These are phyloP conservation scores for Truncatella angustata DNA, from an alignment of 2,329 filamentous ascomycete species.

Conservation along the genomic window DNA sequence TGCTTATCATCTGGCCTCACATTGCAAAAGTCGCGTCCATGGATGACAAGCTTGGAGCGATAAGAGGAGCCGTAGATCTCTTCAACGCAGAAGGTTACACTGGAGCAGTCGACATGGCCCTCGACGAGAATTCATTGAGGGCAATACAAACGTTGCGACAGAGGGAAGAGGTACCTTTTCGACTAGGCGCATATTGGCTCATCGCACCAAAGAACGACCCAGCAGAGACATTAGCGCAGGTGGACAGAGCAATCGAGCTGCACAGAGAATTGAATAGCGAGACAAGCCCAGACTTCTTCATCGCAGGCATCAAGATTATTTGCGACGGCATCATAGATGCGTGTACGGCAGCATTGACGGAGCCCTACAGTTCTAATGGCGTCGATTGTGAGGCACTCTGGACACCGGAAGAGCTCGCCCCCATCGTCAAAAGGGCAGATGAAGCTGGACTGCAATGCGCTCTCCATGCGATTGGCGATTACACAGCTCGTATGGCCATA, in stretches of 20 bases:
- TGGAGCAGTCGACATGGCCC: constrained; percentile 56
- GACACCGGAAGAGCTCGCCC: constrained; percentile 48
- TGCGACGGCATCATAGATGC: constrained; percentile 65
- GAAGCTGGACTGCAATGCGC: constrained; percentile 57
- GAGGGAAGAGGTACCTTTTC: constrained; percentile 37
- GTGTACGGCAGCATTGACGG: constrained; percentile 59
- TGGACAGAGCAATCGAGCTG: constrained; percentile 49
- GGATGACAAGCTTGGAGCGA: constrained; percentile 44
- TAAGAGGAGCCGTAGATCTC: constrained; percentile 44
- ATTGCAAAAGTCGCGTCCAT: constrained; percentile 46
- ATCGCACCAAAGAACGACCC: constrained; percentile 44
- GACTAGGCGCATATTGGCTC: constrained; percentile 56
- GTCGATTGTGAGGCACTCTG: constrained; percentile 51
- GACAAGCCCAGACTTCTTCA: constrained; percentile 41
- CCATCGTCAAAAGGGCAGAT: constrained; percentile 53
- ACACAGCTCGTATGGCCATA: constrained; percentile 55
- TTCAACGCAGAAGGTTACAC: constrained; percentile 53
- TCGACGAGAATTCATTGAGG: constrained; percentile 55
- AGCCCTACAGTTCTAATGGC: constrained; percentile 54
- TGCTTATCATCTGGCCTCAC: constrained; percentile 54
- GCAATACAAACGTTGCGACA: constrained; percentile 41
- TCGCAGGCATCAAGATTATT: constrained; percentile 64
- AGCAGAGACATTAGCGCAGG: constrained; percentile 44
- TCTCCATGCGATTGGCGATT: constrained; percentile 65
- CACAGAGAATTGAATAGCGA: constrained; percentile 39